A percentile compares a stretch with the other conserved stretches of the same genome.
Evolutionary conservation across 768 basidiomycete genomes (phyloP).

Genomic region (Panus rudis): DNA sequence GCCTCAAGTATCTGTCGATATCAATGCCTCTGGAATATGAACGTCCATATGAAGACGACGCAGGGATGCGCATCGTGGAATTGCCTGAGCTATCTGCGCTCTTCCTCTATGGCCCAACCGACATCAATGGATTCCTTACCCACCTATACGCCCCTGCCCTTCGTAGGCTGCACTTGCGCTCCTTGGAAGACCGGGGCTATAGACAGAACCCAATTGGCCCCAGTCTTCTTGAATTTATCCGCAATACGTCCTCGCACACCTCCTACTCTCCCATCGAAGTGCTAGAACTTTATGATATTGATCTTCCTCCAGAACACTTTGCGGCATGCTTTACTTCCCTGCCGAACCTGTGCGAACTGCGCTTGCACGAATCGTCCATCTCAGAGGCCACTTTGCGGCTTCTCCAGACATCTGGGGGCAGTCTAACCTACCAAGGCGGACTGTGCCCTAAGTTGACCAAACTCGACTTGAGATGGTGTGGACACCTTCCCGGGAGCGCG

Average conservation of each 20-base stretch:
- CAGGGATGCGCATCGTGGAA: conserved; percentile 10
- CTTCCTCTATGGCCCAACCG: conserved; percentile 23
- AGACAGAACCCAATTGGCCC: conserved; percentile 28
- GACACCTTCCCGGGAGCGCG: conserved; percentile 42
- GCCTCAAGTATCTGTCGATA: conserved; percentile 36
- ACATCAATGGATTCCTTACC: conserved; percentile 23
- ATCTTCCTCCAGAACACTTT: conserved; percentile 34
- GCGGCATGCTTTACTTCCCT: conserved; percentile 28
- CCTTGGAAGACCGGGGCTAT: conserved; percentile 27
- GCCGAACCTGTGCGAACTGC: conserved; percentile 38
- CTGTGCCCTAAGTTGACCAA: conserved; percentile 40
- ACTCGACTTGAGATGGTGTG: conserved; percentile 56
- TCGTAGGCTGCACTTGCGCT: conserved; percentile 33
- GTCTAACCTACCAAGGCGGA: conserved; percentile 29
- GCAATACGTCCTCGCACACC: too few species aligned
- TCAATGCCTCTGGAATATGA: conserved; percentile 27
- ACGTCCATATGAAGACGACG: conserved; percentile 16
- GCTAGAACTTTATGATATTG: conserved; percentile 45
- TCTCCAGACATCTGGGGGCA: too few species aligned
- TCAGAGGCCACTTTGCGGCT: conserved; percentile 35
- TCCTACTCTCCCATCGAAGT: conserved; percentile 29
- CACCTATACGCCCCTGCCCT: conserved; percentile 31
- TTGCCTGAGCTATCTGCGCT: conserved; percentile 25
- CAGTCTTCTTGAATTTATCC: conserved; percentile 25
- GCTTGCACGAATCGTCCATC: conserved; percentile 54